These are phyloP conservation scores for Eremomyces bilateralis DNA, from an alignment of 495 filamentous ascomycete species.

Conservation along the genomic window DNA sequence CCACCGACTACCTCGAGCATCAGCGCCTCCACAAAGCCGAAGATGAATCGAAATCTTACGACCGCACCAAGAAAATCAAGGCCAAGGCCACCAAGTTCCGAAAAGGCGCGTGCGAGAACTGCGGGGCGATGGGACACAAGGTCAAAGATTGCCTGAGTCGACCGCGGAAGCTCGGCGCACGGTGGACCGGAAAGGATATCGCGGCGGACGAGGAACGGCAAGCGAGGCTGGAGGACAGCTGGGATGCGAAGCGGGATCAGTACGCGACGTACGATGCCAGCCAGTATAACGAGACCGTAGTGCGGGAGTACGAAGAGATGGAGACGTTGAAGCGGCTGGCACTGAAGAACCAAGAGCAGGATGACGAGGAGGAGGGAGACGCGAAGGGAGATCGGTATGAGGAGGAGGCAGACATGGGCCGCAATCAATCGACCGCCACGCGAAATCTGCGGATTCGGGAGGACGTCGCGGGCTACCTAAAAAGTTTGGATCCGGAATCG, in stretches of 20 bases:
- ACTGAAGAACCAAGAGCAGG: constrained; percentile 9
- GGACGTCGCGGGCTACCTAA: constrained; percentile 93
- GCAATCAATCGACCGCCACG: constrained; percentile 72
- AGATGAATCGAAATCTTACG: constrained; percentile 64
- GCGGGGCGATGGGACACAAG: constrained; percentile 89
- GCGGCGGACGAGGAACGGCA: constrained; percentile 79
- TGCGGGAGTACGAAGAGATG: constrained; percentile 71
- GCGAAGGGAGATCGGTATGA: constrained; percentile 59
- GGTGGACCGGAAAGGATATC: constrained; percentile 83
- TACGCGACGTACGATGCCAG: constrained; percentile 92
- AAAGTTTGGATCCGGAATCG: constrained; percentile 87
- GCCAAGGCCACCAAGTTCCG: constrained; percentile 87
- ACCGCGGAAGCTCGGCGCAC: constrained; percentile 74
- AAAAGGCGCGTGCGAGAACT: constrained; percentile 96
- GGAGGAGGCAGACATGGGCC: constrained; percentile 91
- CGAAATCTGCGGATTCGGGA: constrained; percentile 80
- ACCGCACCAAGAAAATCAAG: constrained; percentile 57
- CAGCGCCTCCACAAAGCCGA: constrained; percentile 63
- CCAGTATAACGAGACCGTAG: constrained; percentile 59
- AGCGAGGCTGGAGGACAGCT: constrained; percentile 64
- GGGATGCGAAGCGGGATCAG: constrained; percentile 95
- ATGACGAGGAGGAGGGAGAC: constrained; percentile 18
- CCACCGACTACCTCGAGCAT: constrained; percentile 87
- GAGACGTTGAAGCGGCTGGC: constrained; percentile 53
- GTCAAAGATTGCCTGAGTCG: constrained; percentile 81